Percentiles rank a stretch among this genome's conserved stretches.
Conservation (phyloP, 345 rosid genomes). For the Gossypium stocksii region DNA sequence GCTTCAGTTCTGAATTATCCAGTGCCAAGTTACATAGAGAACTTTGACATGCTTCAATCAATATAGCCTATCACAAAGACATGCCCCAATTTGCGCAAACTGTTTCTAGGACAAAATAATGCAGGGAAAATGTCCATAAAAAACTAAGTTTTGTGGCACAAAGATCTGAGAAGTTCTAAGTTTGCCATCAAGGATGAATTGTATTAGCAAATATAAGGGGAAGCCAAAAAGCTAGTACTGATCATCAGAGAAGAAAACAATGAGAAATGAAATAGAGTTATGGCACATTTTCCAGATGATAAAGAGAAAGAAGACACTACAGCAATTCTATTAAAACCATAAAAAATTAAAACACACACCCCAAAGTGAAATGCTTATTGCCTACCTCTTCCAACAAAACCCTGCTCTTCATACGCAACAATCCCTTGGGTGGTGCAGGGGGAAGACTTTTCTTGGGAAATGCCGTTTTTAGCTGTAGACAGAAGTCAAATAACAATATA, state of each 20-base stretch:
- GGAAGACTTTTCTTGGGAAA: slow-evolving; percentile 78
- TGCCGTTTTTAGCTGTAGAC: slow-evolving; percentile 67
- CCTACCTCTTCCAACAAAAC: slow-evolving; percentile 90
- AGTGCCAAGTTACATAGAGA: background rate
- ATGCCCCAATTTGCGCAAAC: background rate
- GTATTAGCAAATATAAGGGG: background rate
- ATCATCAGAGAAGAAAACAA: slow-evolving; percentile 5
- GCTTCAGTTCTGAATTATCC: background rate
- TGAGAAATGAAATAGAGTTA: background rate
- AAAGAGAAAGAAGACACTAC: background rate
- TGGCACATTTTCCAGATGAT: background rate
- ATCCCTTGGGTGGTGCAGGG: slow-evolving; percentile 93
- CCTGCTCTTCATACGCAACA: slow-evolving; percentile 86
- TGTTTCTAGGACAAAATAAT: background rate
- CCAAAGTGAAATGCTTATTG: slow-evolving; percentile 13
- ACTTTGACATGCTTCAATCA: background rate
- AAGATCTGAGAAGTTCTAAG: background rate
- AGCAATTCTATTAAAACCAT: background rate
- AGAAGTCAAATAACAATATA: slow-evolving; percentile 20
- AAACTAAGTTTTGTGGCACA: slow-evolving; percentile 1
- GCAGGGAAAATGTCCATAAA: background rate
- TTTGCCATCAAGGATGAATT: background rate
- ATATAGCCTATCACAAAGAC: slow-evolving; percentile 4
- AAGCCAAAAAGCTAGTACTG: background rate
- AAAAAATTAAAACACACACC: background rate